Evolutionary conservation across 176 grass and related monocot genomes (phyloP), one percentile per base, ranked within the genome.

Genomic region (Ampelocalamus luodianensis): DNA sequence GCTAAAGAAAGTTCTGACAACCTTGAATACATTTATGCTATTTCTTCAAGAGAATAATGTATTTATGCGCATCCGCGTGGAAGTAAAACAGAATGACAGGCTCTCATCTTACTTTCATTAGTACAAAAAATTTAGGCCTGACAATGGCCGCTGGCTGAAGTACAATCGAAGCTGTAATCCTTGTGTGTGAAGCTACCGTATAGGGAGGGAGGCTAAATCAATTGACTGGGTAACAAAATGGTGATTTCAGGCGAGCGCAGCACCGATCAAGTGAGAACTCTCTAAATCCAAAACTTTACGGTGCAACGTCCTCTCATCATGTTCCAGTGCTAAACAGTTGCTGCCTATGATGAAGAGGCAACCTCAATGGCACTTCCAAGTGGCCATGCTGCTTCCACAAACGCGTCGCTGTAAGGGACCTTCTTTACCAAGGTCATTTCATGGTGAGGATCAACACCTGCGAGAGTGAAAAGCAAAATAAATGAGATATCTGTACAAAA

Each of bases 351-450:
- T 68, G 87, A 92, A 83, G 96, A 99, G 69, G 88, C 96, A 66
- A 49, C 93, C 83, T 99, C 96, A 46, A 99, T 99, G 77, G 96
- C 96, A 65, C 96, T 99, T 74, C 96, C 96, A 64, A 99, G 93
- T 1, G 96, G 91, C 96, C 96, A 99, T 26, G 96, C 96, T 13
- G 96, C 96, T 83, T 99, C 96, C 0, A 99, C 96, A 32, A 68
- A 89, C 34, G 91, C 91, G 27, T 88, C 86, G 6, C 88, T 83
- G 83, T 92, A 98, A 53, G 79, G 91, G 13, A 98, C 96, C 88
- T 96, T 87, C 90, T 98, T 98, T 76, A 98, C 96, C 80, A 98
- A 89, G 43, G 93, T 98, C 78, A 98, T 98, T 56, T 95, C 93
- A 58, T 96, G 90, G 69, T 94, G 48, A 23, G 91, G 81, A 45